phyloP scores from a whole-genome alignment of 352 stramenopile genomes.

The Phytophthora agathidicida region DNA sequence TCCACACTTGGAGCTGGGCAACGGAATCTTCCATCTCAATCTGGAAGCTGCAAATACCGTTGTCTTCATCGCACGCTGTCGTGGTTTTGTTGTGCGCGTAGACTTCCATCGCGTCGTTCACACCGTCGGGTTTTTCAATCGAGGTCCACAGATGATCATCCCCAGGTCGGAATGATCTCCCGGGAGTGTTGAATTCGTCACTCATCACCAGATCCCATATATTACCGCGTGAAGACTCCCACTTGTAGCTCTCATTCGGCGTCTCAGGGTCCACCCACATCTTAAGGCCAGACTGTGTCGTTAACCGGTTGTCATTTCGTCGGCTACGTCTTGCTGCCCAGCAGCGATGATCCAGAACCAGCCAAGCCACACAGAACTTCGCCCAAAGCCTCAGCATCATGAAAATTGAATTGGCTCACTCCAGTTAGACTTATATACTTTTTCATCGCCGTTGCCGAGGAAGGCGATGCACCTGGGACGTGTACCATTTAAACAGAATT shows the following conservation, averaged over 20 bases:
- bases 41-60: conserved; percentile 39
- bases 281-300: conserved; percentile 45
- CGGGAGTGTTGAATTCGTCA: conserved; percentile 93
- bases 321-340: conserved; percentile 1
- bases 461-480: conserved; percentile 11
- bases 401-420: not conserved
- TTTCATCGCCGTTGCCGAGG: not conserved
- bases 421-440: not conserved
- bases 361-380: conserved; percentile 4
- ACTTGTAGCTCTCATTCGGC: conserved; percentile 31
- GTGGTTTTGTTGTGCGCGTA: conserved; percentile 88
- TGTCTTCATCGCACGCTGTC: conserved; percentile 38
- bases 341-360: not conserved
- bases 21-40: conserved; percentile 46
- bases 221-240: conserved; percentile 54
- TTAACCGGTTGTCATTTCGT: conserved; percentile 25
- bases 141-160: conserved; percentile 92
- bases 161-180: conserved; percentile 86
- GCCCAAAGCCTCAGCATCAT: not conserved
- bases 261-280: conserved; percentile 59
- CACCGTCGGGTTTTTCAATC: conserved; percentile 93
- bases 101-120: conserved; percentile 90
- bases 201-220: conserved; percentile 91
- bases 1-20: conserved; percentile 45
- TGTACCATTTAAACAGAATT: not conserved